Percentiles rank a stretch among this genome's conserved stretches.
Evolutionary conservation across 2,329 filamentous ascomycete species (phyloP).

Genomic region (Aspergillus fumigatus): DNA sequence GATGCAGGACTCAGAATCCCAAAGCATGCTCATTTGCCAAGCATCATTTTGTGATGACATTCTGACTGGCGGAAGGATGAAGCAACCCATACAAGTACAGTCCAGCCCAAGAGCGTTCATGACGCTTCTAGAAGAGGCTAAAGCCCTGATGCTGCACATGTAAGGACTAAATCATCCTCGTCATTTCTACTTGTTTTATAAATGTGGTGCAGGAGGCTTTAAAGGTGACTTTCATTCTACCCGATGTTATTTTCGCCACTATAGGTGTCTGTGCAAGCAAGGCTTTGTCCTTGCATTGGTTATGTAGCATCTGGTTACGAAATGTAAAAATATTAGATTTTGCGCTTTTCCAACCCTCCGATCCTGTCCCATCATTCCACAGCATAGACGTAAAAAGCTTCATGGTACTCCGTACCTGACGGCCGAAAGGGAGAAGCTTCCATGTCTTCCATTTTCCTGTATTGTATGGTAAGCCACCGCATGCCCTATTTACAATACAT

Average conservation of each 20-base stretch:
- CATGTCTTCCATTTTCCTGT: background rate
- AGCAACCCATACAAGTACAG: background rate
- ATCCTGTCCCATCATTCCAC: background rate
- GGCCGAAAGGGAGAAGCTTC: background rate
- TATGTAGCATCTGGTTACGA: background rate
- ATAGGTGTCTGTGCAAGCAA: background rate
- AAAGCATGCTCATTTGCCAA: background rate
- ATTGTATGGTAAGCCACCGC: background rate
- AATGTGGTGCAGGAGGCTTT: background rate
- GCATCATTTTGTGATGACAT: background rate
- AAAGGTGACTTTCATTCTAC: background rate
- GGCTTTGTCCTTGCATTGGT: background rate
- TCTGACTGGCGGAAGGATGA: background rate
- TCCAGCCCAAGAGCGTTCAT: background rate
- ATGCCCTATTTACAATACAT: background rate
- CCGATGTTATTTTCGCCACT: background rate
- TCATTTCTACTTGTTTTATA: background rate
- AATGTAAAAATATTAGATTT: background rate
- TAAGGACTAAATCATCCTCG: constrained; percentile 4
- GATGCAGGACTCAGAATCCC: background rate
- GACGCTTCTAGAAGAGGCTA: constrained; percentile 15
- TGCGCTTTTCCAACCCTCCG: background rate
- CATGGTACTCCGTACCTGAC: background rate
- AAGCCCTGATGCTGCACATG: constrained; percentile 1
- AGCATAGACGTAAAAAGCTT: background rate